Evolutionary conservation across 192 early-diverging fungal species (phyloP).

Genomic region (Kickxella alabastrina): DNA sequence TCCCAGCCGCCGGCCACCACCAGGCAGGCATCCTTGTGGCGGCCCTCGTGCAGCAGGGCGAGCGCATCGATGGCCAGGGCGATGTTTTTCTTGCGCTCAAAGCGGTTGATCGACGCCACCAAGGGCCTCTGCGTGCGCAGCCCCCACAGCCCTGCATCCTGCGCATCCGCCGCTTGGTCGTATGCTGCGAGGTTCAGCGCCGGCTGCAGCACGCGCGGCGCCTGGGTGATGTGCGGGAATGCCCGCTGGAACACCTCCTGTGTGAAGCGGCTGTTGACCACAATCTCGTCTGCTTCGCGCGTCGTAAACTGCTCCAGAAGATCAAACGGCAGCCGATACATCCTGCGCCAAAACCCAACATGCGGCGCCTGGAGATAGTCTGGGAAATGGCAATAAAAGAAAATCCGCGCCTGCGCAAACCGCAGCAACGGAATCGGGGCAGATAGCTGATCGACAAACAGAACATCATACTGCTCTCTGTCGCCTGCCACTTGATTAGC

Average conservation of each 20-base stretch:
- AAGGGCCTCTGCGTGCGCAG: slow-evolving; percentile 23
- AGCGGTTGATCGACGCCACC: slow-evolving; percentile 88
- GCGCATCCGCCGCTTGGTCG: slow-evolving; percentile 55
- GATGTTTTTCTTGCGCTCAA: slow-evolving; percentile 92
- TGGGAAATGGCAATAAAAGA: slow-evolving; percentile 98
- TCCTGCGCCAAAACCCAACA: slow-evolving; percentile 54
- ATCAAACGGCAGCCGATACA: slow-evolving; percentile 84
- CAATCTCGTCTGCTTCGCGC: slow-evolving; percentile 79
- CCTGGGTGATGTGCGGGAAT: slow-evolving; percentile 61
- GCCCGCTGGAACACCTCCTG: slow-evolving; percentile 63
- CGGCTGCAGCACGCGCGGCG: slow-evolving; percentile 78
- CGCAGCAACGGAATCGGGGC: slow-evolving; percentile 77
- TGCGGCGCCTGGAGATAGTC: slow-evolving; percentile 78
- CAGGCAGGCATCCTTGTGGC: slow-evolving; percentile 29
- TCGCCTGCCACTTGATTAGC: slow-evolving; percentile 52
- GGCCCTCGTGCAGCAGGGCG: slow-evolving; percentile 25
- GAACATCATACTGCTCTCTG: slow-evolving; percentile 60
- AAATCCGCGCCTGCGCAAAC: slow-evolving; percentile 63
- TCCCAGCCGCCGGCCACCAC: slow-evolving; percentile 93
- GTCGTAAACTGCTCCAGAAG: slow-evolving; percentile 82
- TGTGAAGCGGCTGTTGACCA: slow-evolving; percentile 92
- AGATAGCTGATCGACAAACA: slow-evolving; percentile 87
- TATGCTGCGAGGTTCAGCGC: slow-evolving; percentile 75
- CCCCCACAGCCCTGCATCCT: slow-evolving; percentile 51
- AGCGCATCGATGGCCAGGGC: slow-evolving; percentile 75